Percentiles rank a stretch among this genome's conserved stretches.
These are phyloP conservation scores for Mycena olivaceomarginata DNA, from an alignment of 768 basidiomycete species.

Conservation along the genomic window DNA sequence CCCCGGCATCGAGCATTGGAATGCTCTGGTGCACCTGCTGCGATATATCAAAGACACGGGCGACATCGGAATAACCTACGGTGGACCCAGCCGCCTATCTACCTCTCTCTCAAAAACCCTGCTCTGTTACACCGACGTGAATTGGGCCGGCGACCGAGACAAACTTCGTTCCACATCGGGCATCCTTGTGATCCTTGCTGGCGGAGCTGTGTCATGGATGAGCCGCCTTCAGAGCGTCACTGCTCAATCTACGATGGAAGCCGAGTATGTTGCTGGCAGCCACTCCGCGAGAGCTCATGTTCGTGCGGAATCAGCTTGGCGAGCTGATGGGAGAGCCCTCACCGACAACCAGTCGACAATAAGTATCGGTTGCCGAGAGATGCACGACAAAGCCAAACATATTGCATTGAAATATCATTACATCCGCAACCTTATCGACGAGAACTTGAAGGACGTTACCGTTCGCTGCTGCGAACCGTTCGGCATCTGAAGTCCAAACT, in stretches of 20 bases:
- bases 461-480: slow-evolving; percentile 1
- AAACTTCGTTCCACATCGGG: slow-evolving; percentile 17
- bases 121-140: background rate
- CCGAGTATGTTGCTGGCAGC: slow-evolving; percentile 11
- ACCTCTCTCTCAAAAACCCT: background rate
- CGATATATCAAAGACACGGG: background rate
- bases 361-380: background rate
- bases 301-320: slow-evolving; percentile 6
- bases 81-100: background rate
- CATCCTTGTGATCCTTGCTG: background rate
- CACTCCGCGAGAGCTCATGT: slow-evolving; percentile 3
- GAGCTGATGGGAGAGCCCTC: background rate
- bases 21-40: background rate
- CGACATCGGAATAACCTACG: background rate
- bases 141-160: slow-evolving; percentile 17
- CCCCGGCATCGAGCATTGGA: slow-evolving; percentile 10
- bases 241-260: slow-evolving; percentile 21
- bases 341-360: slow-evolving; percentile 7
- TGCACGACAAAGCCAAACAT: slow-evolving; percentile 23
- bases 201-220: slow-evolving; percentile 1
- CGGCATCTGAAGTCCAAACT: too few species aligned
- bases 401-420: slow-evolving; percentile 11
- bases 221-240: background rate
- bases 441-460: background rate
- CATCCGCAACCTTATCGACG: slow-evolving; percentile 10